phyloP scores from a whole-genome alignment of 2,329 filamentous ascomycete species.

The Beauveria medogensis region DNA sequence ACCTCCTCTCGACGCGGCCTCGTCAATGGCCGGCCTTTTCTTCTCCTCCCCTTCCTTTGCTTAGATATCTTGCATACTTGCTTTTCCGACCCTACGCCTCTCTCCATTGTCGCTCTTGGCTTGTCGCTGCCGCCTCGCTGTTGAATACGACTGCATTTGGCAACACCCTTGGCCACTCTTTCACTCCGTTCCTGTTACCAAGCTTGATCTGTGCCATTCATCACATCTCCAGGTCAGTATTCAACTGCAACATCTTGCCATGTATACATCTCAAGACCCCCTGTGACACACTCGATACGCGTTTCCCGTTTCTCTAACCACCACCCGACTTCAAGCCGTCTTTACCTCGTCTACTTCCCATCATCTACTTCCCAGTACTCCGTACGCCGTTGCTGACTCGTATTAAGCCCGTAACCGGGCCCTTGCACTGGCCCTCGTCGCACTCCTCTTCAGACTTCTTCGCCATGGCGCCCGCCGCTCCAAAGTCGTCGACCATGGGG shows the following conservation, averaged over 20 bases:
- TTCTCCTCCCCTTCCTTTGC: neutral
- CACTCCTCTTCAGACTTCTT: neutral
- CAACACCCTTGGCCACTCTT: neutral
- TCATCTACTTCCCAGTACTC: no score
- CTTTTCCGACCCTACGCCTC: neutral
- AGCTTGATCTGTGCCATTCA: neutral
- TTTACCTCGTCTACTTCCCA: neutral
- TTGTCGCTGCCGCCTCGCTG: neutral
- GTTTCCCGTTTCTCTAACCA: neutral
- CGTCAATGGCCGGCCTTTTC: neutral
- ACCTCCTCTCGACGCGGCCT: neutral
- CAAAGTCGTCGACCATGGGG: constrained; percentile 23
- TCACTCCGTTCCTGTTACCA: neutral
- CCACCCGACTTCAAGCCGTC: neutral
- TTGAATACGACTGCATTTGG: neutral
- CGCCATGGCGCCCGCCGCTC: constrained; percentile 20
- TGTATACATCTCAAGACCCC: neutral
- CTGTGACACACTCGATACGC: neutral
- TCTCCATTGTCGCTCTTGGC: neutral
- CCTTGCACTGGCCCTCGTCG: neutral
- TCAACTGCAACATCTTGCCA: neutral
- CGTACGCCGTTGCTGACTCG: neutral
- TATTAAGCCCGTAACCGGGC: constrained; percentile 1
- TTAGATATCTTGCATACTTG: neutral
- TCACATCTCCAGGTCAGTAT: neutral